These are phyloP conservation scores for Hebeloma cylindrosporum DNA, from an alignment of 768 basidiomycete species.

Conservation along the genomic window DNA sequence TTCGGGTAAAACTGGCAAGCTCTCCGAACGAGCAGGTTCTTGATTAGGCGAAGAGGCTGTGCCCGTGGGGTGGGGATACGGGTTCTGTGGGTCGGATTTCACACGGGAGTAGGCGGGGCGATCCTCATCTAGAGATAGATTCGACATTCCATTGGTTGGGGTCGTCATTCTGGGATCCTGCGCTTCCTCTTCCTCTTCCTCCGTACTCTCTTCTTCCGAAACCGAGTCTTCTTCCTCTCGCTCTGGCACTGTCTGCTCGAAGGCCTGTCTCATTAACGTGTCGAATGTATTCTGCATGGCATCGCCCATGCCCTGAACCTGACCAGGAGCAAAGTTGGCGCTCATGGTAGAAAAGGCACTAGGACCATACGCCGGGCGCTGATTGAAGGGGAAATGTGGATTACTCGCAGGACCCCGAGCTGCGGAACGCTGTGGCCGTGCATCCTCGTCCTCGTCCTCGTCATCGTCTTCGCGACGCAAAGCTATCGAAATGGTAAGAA, in stretches of 20 bases:
- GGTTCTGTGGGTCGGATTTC: constrained; percentile 2
- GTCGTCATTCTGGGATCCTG: constrained; percentile 1
- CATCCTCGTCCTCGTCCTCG: too few relatives aligned
- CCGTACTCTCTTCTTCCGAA: not conserved
- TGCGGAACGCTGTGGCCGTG: too few relatives aligned
- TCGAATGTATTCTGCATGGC: not conserved
- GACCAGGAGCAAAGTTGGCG: not conserved
- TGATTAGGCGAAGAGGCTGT: not conserved
- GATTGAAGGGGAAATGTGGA: not conserved
- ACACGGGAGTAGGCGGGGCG: not conserved
- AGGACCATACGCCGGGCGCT: too few relatives aligned
- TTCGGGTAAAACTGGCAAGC: constrained; percentile 1
- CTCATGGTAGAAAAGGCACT: not conserved
- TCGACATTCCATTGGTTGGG: not conserved
- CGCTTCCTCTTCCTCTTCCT: constrained; percentile 1
- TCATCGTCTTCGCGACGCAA: too few relatives aligned
- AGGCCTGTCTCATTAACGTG: not conserved
- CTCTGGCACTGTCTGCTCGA: not conserved
- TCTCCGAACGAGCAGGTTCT: not conserved
- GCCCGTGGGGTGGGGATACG: too few relatives aligned
- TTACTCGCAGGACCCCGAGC: not conserved
- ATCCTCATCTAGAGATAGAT: constrained; percentile 5
- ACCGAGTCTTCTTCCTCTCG: not conserved
- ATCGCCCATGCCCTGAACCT: not conserved
- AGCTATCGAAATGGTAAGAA: too few relatives aligned